phyloP scores from a whole-genome alignment of 495 filamentous ascomycete genomes.

The Penicillium fimorum region DNA sequence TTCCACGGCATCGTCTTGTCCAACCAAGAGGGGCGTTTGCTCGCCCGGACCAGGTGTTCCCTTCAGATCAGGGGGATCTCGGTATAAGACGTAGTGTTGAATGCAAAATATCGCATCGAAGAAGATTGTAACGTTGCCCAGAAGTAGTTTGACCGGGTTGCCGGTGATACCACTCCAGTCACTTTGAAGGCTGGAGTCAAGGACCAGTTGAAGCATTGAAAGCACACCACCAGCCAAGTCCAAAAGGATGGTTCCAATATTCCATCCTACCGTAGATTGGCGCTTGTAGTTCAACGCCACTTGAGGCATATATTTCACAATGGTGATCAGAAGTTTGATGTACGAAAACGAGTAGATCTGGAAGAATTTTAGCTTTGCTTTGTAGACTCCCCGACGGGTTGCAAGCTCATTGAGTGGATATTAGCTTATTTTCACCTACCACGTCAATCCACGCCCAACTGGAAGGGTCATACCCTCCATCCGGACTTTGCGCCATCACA shows the following conservation, averaged over 20 bases:
- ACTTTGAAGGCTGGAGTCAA: slow-evolving; percentile 79
- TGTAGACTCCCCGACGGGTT: background rate
- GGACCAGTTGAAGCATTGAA: slow-evolving; percentile 75
- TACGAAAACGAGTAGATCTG: slow-evolving; percentile 80
- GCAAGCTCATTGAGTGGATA: background rate
- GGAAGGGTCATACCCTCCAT: slow-evolving; percentile 51
- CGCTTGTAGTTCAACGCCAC: slow-evolving; percentile 77
- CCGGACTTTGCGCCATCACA: slow-evolving; percentile 49
- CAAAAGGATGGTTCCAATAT: slow-evolving; percentile 79
- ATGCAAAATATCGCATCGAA: slow-evolving; percentile 83
- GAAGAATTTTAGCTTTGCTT: background rate
- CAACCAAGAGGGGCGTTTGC: slow-evolving; percentile 33
- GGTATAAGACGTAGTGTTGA: slow-evolving; percentile 85
- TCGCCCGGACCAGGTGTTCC: slow-evolving; percentile 14
- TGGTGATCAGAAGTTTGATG: slow-evolving; percentile 82
- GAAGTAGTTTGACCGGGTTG: slow-evolving; percentile 85
- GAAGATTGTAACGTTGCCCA: slow-evolving; percentile 79
- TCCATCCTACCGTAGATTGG: slow-evolving; percentile 83
- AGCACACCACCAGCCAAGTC: slow-evolving; percentile 79
- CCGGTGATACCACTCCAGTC: slow-evolving; percentile 90
- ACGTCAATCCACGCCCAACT: slow-evolving; percentile 79
- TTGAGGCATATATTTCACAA: slow-evolving; percentile 93
- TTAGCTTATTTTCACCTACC: slow-evolving; percentile 47
- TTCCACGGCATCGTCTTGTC: slow-evolving; percentile 11
- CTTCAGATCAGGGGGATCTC: slow-evolving; percentile 25